Percentiles rank a stretch among this genome's conserved stretches.
phyloP scores from a whole-genome alignment of 768 basidiomycete genomes.

The Leucocoprinus birnbaumii region DNA sequence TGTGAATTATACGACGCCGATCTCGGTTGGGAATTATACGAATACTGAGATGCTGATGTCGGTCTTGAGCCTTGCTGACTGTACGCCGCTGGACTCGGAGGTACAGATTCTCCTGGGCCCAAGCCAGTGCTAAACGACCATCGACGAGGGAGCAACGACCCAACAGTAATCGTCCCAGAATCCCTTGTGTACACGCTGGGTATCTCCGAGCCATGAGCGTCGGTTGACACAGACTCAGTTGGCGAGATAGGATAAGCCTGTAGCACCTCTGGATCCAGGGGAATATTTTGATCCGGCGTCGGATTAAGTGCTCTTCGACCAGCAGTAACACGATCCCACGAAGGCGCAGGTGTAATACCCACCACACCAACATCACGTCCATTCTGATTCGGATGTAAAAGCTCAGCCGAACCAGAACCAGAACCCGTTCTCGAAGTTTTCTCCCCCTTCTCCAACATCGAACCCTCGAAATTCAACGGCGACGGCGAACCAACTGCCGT shows the following conservation, averaged over 20 bases:
- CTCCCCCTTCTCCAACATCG: conserved; percentile 38
- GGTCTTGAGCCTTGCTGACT: conserved; percentile 8
- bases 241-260: conserved; percentile 46
- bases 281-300: conserved; percentile 44
- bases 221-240: conserved; percentile 25
- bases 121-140: conserved; percentile 28
- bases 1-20: conserved; percentile 1
- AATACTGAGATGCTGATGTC: conserved; percentile 8
- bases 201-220: conserved; percentile 24
- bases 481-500: conserved; percentile 15
- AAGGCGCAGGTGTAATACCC: conserved; percentile 7
- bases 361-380: not conserved
- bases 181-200: conserved; percentile 30
- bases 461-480: conserved; percentile 24
- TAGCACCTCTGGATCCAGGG: conserved; percentile 36
- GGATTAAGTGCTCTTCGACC: conserved; percentile 45
- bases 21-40: not conserved
- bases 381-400: not conserved
- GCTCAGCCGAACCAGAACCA: too few relatives aligned
- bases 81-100: conserved; percentile 1
- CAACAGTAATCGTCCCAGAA: conserved; percentile 36
- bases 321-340: conserved; percentile 12
- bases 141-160: conserved; percentile 33
- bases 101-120: not conserved
- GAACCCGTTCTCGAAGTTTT: conserved; percentile 1